These are phyloP conservation scores for Olyra latifolia DNA, from an alignment of 176 grass and related monocot genomes.

Conservation along the genomic window DNA sequence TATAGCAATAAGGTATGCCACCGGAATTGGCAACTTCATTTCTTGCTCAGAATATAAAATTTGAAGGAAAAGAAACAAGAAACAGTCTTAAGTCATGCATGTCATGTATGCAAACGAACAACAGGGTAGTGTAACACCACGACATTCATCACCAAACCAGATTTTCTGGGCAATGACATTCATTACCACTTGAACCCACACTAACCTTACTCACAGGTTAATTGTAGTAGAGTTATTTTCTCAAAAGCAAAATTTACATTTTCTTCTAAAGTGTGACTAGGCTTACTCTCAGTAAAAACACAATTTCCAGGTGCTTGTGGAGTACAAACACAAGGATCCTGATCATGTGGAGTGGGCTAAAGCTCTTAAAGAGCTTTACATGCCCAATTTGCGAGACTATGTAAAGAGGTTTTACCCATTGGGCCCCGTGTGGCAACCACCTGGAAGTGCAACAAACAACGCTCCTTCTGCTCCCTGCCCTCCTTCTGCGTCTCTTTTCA, in stretches of 20 bases:
- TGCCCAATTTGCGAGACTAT: slow-evolving; percentile 46
- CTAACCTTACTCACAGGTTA: background rate
- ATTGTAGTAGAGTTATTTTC: background rate
- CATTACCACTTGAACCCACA: background rate
- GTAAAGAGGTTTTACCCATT: slow-evolving; percentile 57
- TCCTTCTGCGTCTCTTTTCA: slow-evolving; percentile 25
- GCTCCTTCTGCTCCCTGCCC: slow-evolving; percentile 27
- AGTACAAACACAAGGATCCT: slow-evolving; percentile 60
- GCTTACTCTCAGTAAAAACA: background rate
- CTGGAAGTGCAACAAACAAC: slow-evolving; percentile 33
- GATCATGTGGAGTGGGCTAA: slow-evolving; percentile 65
- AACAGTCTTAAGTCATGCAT: background rate
- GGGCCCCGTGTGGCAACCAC: slow-evolving; percentile 48
- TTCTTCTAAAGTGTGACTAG: background rate
- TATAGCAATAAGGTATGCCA: slow-evolving; percentile 57
- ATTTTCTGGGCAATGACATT: no score
- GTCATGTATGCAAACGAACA: background rate
- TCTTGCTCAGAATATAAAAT: background rate
- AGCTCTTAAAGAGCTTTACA: slow-evolving; percentile 59
- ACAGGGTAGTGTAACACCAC: background rate
- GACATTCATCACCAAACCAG: background rate
- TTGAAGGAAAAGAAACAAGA: background rate
- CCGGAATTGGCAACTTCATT: background rate
- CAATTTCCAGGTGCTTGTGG: slow-evolving; percentile 56
- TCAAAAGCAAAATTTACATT: background rate